Evolutionary conservation across 192 early-diverging fungal species (phyloP), one percentile per base, ranked within the genome.

Genomic region (Podila clonocystis): DNA sequence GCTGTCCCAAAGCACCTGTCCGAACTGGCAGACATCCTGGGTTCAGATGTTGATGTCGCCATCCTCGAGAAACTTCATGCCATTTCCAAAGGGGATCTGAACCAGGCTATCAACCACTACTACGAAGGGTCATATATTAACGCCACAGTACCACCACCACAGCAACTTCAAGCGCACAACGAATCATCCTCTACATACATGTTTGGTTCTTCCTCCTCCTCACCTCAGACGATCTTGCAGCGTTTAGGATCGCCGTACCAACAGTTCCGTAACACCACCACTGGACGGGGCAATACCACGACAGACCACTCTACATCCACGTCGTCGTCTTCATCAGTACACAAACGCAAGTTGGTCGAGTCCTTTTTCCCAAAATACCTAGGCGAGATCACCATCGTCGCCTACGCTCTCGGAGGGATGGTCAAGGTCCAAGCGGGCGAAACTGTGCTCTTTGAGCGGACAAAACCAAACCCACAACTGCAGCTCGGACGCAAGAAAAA

Each of bases 351-450:
- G 28, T 20, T 65, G 11, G 34, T 58, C 0, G 65, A 62, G 3
- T 48, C 72, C 33, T 67, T 66, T 31, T 74, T 71, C 50, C 73
- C 68, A 13, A 58, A 63, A 22, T 82, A 74, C 50, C 58, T 76
- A 33, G 66, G 68, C 34, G 76, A 72, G 29, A 31, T 77, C 28
- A 80, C 65, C 11, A 58, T 59, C 30, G 62, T 75, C 69, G 87
- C 82, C 7, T 89, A 85, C 75, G 83, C 87, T 12, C 74, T 66
- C 49, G 86, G 75, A 61, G 84, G 87, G 2, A 64, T 65, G 48
- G 82, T 67, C 58, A 84, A 78, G 36, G 34, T 84, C 26, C 34
- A 67, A 5, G 76, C 82, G 55, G 87, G 87, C 11, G 82, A 84
- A 15, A 28, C 31, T 17, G 73, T 86, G 20, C 33, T 50, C 6